These are phyloP conservation scores for Cucurbitaria berberidis DNA, from an alignment of 2,329 filamentous ascomycete genomes.

Conservation along the genomic window DNA sequence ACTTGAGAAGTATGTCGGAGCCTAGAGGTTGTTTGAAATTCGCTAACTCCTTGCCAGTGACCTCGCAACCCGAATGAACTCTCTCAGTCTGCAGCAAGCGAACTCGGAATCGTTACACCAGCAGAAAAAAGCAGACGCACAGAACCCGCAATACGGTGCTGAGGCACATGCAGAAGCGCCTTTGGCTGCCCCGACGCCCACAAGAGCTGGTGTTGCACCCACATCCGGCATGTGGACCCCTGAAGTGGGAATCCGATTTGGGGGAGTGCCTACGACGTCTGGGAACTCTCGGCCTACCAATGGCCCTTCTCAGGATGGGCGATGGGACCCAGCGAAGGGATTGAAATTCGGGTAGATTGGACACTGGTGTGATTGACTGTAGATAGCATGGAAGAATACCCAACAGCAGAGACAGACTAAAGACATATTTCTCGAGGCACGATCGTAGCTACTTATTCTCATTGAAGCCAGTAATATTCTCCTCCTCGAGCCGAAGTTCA, in stretches of 20 bases:
- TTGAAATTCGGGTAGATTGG: constrained; percentile 46
- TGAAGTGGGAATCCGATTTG: constrained; percentile 81
- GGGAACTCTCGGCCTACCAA: constrained; percentile 40
- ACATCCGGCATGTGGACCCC: constrained; percentile 75
- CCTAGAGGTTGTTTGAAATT: neutral
- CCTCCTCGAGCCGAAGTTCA: too few species aligned
- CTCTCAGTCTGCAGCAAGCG: constrained; percentile 58
- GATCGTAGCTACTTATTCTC: too few species aligned
- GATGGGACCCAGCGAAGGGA: constrained; percentile 50
- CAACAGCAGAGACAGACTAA: constrained; percentile 3
- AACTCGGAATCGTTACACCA: constrained; percentile 52
- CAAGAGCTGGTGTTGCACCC: constrained; percentile 45
- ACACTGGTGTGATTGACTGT: neutral
- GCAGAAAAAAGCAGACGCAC: constrained; percentile 57
- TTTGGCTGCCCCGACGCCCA: constrained; percentile 57
- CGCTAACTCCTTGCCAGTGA: constrained; percentile 52
- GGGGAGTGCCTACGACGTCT: constrained; percentile 48
- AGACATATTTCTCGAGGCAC: neutral
- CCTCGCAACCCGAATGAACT: constrained; percentile 65
- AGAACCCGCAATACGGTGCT: constrained; percentile 65
- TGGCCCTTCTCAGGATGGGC: constrained; percentile 44
- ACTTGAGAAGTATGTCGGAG: constrained; percentile 71
- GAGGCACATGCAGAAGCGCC: constrained; percentile 58
- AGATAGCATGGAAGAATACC: constrained; percentile 1
- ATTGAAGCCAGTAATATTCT: too few species aligned